Evolutionary conservation across 345 rosid species (phyloP), one percentile per base, ranked within the genome.

Genomic region (Mangifera indica): DNA sequence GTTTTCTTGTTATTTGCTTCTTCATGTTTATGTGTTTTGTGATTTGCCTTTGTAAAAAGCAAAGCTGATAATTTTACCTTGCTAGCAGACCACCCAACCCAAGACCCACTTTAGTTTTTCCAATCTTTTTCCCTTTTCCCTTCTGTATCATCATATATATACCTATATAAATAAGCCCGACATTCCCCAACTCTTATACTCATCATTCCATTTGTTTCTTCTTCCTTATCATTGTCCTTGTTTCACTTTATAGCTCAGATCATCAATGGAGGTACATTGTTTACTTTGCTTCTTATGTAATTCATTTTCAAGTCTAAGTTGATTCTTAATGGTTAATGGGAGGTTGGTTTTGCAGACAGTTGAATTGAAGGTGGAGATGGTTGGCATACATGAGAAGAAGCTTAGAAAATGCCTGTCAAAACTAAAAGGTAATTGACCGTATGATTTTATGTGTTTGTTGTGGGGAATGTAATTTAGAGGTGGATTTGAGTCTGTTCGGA

Each of bases 341-440:
- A 37, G 9, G 8, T 37, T 52, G 55, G 21, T 72, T 68, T 48
- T 72, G 83, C 80, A 83, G 86, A 80, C 71, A 3, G 82, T 83
- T 7, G 86, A 83, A 65, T 68, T 83, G 65, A 83, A 78, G 77
- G 84, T 83, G 57, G 86, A 83, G 67, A 83, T 83, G 86, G 86
- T 83, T 8, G 82, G 86, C 51, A 80, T 83, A 40, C 84, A 83
- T 45, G 86, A 83, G 78, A 83, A 78, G 60, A 80, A 81, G 71
- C 73, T 83, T 2, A 80, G 86, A 66, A 83, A 83, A 73, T 80
- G 79, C 66, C 75, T 83, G 5, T 75, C 84, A 22, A 83, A 83
- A 69, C 74, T 83, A 45, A 80, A 62, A 80, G 85, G 85, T 79
- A 53, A 26, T 10, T 12, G 34, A 8, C 21, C 42, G n/a, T 48